These are phyloP conservation scores for Schwanniomyces yamadae DNA, from an alignment of 805 yeast species.

Conservation along the genomic window DNA sequence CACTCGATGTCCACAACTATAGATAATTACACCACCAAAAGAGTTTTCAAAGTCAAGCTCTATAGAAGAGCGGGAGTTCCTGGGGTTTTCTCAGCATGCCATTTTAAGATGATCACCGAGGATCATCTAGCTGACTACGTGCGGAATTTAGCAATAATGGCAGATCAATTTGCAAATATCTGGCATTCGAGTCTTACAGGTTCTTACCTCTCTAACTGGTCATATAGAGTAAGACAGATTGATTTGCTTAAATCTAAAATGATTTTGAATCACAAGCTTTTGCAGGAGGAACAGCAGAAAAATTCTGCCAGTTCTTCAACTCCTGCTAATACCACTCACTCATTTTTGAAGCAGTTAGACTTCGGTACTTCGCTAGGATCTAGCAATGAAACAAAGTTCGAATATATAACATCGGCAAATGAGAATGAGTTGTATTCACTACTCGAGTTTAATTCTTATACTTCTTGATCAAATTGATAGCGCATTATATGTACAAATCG, in stretches of 20 bases:
- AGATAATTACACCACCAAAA: slow-evolving; percentile 9
- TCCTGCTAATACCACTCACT: slow-evolving; percentile 23
- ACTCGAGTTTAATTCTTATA: slow-evolving; percentile 33
- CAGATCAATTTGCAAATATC: slow-evolving; percentile 69
- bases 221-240: slow-evolving; percentile 60
- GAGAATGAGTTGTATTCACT: slow-evolving; percentile 22
- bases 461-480: slow-evolving; percentile 13
- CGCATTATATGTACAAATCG: too few relatives aligned
- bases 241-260: slow-evolving; percentile 28
- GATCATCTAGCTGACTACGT: slow-evolving; percentile 61
- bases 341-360: slow-evolving; percentile 33
- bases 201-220: slow-evolving; percentile 63
- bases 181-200: slow-evolving; percentile 54
- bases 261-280: slow-evolving; percentile 21
- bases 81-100: slow-evolving; percentile 72
- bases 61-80: slow-evolving; percentile 70
- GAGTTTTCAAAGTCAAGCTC: slow-evolving; percentile 59
- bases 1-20: slow-evolving; percentile 29
- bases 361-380: slow-evolving; percentile 3
- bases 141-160: slow-evolving; percentile 62
- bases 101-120: slow-evolving; percentile 66
- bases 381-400: slow-evolving; percentile 16
- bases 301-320: slow-evolving; percentile 3
- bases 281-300: slow-evolving; percentile 25
- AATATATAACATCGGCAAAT: slow-evolving; percentile 14